Evolutionary conservation across 192 early-diverging fungal species (phyloP).

Genomic region (Allomyces arbusculus): DNA sequence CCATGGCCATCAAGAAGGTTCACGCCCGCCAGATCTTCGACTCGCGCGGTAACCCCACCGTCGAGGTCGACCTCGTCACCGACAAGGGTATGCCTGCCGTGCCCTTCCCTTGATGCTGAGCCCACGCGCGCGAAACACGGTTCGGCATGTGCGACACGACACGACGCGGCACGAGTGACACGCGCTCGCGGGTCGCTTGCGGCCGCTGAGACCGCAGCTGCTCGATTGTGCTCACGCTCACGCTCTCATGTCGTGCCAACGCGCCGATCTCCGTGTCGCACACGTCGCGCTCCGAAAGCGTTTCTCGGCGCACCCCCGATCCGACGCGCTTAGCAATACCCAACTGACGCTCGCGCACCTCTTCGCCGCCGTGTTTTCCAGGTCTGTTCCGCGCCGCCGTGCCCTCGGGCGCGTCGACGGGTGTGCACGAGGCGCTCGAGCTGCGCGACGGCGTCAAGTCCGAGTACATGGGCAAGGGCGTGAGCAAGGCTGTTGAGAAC

Average conservation of each 20-base stretch:
- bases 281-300: too few species aligned
- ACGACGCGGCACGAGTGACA: too few species aligned
- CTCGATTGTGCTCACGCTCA: too few species aligned
- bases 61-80: constrained; percentile 94
- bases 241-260: too few species aligned
- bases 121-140: too few species aligned
- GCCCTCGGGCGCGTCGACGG: constrained; percentile 95
- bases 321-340: too few species aligned
- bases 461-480: constrained; percentile 89
- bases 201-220: too few species aligned
- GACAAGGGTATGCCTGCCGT: constrained; percentile 40
- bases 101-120: too few species aligned
- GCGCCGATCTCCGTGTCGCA: too few species aligned
- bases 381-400: constrained; percentile 90
- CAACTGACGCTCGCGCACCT: background rate
- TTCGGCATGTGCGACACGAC: too few species aligned
- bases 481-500: constrained; percentile 71
- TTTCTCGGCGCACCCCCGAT: too few species aligned
- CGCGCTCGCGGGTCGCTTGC: too few species aligned
- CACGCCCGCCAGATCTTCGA: constrained; percentile 96
- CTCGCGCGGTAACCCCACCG: constrained; percentile 96
- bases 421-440: constrained; percentile 96
- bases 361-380: constrained; percentile 6
- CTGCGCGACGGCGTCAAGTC: constrained; percentile 74
- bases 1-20: constrained; percentile 51